Percentiles rank a stretch among this genome's conserved stretches.
These are phyloP conservation scores for Rhizomucor pusillus DNA, from an alignment of 371 early-diverging fungal species.

Conservation along the genomic window DNA sequence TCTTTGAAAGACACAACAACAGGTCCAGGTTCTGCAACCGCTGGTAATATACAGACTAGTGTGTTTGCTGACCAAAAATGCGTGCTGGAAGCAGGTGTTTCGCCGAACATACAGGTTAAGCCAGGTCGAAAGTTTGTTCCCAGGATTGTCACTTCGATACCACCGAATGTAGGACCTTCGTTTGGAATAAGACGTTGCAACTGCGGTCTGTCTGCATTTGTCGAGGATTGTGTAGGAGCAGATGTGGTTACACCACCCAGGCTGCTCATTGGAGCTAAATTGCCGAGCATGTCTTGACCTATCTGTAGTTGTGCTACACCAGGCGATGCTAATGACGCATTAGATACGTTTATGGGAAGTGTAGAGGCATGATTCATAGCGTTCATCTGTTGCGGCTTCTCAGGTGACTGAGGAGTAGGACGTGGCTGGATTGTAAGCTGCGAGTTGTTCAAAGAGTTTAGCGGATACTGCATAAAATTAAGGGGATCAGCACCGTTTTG, in stretches of 20 bases:
- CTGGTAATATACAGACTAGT: slow-evolving; percentile 82
- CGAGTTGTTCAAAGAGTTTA: slow-evolving; percentile 2
- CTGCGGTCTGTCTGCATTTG: slow-evolving; percentile 30
- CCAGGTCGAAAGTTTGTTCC: slow-evolving; percentile 77
- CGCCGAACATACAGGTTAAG: slow-evolving; percentile 61
- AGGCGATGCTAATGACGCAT: background rate
- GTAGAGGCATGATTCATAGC: background rate
- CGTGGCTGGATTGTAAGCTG: slow-evolving; percentile 19
- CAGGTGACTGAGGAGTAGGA: slow-evolving; percentile 2
- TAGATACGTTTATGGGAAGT: background rate
- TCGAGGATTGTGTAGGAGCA: slow-evolving; percentile 26
- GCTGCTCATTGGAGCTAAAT: background rate
- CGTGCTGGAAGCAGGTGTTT: slow-evolving; percentile 52
- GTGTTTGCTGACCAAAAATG: slow-evolving; percentile 77
- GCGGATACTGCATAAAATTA: slow-evolving; percentile 4
- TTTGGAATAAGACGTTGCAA: slow-evolving; percentile 67
- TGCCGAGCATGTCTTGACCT: slow-evolving; percentile 3
- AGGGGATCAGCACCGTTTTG: background rate
- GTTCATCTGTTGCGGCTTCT: background rate
- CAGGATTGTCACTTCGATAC: slow-evolving; percentile 79
- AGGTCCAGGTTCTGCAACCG: slow-evolving; percentile 70
- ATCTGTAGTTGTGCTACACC: slow-evolving; percentile 5
- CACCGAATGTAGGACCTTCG: slow-evolving; percentile 82
- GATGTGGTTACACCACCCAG: slow-evolving; percentile 1
- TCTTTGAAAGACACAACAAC: slow-evolving; percentile 80